Evolutionary conservation across 345 rosid species (phyloP).

Genomic region (Ceriops zippeliana): DNA sequence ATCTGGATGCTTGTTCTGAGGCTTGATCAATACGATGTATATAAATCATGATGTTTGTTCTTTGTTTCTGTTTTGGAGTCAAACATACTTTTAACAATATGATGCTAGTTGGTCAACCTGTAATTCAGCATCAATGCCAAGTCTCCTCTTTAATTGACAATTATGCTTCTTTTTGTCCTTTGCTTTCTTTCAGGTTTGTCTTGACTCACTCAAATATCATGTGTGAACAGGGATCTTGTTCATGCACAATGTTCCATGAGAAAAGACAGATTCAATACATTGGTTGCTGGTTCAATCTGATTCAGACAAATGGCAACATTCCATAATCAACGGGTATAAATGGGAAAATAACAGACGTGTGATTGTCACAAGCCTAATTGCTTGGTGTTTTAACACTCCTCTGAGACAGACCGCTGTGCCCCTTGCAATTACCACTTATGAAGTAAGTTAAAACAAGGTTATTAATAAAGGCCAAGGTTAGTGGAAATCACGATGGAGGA

Average conservation of each 20-base stretch:
- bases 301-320: background rate
- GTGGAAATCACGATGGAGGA: background rate
- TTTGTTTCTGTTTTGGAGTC: too few species aligned
- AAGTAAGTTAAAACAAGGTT: too few species aligned
- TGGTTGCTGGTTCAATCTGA: background rate
- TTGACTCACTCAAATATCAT: too few species aligned
- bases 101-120: background rate
- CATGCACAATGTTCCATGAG: too few species aligned
- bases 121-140: background rate
- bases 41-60: background rate
- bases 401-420: background rate
- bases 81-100: background rate
- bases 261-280: too few species aligned
- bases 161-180: background rate
- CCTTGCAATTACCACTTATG: too few species aligned
- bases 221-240: too few species aligned
- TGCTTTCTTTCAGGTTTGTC: background rate
- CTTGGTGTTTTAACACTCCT: background rate
- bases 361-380: background rate
- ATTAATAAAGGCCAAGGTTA: background rate
- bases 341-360: background rate
- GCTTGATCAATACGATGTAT: too few species aligned
- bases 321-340: background rate
- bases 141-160: constrained; percentile 4
- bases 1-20: too few species aligned